Percentiles rank a stretch among this genome's conserved stretches.
phyloP scores from a whole-genome alignment of 2,329 filamentous ascomycete genomes.

The Colletotrichum plurivorum region DNA sequence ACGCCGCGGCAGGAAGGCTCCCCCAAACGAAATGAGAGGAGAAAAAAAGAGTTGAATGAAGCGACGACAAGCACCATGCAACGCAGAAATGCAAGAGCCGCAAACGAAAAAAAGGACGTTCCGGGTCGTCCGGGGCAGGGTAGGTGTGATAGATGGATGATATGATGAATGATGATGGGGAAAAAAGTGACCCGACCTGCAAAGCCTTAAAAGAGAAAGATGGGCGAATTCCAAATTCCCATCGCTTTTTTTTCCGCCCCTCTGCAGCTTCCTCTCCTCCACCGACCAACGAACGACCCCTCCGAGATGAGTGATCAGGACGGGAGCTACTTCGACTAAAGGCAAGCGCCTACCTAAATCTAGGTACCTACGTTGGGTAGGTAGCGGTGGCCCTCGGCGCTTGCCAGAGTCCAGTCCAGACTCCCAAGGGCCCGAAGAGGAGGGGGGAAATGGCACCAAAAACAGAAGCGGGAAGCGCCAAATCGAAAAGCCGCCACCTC shows the following conservation, averaged over 20 bases:
- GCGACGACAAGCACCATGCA: neutral
- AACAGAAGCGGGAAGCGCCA: too few relatives aligned
- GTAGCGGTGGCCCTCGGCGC: neutral
- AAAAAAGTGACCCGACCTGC: neutral
- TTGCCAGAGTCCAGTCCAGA: neutral
- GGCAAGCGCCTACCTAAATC: too few relatives aligned
- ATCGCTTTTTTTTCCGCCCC: slow-evolving; percentile 10
- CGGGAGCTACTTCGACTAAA: neutral
- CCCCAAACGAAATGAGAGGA: too few relatives aligned
- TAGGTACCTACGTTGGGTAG: too few relatives aligned
- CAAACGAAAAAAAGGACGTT: neutral
- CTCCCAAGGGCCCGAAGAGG: too few relatives aligned
- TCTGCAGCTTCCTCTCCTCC: neutral
- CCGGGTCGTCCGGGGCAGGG: too few relatives aligned
- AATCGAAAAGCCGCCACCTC: too few relatives aligned
- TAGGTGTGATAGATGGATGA: neutral
- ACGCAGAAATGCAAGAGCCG: too few relatives aligned
- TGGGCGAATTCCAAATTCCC: slow-evolving; percentile 34
- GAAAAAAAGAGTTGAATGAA: neutral
- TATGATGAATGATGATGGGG: neutral
- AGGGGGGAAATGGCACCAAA: too few relatives aligned
- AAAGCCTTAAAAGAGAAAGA: slow-evolving; percentile 16
- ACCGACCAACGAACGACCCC: slow-evolving; percentile 2
- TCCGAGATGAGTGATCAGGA: neutral
- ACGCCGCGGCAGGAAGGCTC: too few relatives aligned